A percentile compares a stretch with the other conserved stretches of the same genome.
Conservation (phyloP, 2,329 filamentous ascomycete genomes). For the Ophiostoma ips region DNA sequence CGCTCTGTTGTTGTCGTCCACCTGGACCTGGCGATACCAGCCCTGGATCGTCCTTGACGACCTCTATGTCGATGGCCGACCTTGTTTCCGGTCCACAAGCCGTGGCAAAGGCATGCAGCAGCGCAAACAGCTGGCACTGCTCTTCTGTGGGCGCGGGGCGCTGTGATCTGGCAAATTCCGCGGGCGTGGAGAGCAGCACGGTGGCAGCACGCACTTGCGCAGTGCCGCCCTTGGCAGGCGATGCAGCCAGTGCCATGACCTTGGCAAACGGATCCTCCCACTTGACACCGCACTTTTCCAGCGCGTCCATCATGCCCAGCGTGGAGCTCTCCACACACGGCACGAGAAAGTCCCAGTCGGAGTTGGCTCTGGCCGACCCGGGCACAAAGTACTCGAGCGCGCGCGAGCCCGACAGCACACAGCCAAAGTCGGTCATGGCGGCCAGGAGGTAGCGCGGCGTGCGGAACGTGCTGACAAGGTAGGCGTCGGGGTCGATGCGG, state of each 20-base stretch:
- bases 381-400: constrained; percentile 13
- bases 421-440: constrained; percentile 10
- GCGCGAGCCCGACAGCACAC: constrained; percentile 10
- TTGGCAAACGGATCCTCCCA: constrained; percentile 6
- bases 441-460: constrained; percentile 7
- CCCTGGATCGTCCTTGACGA: too few relatives aligned
- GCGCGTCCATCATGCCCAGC: constrained; percentile 11
- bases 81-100: too few relatives aligned
- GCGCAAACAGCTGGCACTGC: neutral
- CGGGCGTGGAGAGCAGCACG: neutral
- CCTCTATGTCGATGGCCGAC: too few relatives aligned
- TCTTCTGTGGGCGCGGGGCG: neutral
- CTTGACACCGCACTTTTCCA: constrained; percentile 5
- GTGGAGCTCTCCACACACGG: constrained; percentile 5
- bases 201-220: neutral
- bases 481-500: constrained; percentile 9
- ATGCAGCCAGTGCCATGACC: neutral
- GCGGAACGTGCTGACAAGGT: constrained; percentile 5
- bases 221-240: neutral
- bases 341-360: constrained; percentile 13
- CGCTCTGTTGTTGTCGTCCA: too few relatives aligned
- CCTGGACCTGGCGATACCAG: too few relatives aligned
- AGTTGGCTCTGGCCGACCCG: constrained; percentile 1
- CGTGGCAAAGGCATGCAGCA: neutral
- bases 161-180: neutral